phyloP scores from a whole-genome alignment of 1,284 basidiomycete genomes.

The Malassezia brasiliensis region DNA sequence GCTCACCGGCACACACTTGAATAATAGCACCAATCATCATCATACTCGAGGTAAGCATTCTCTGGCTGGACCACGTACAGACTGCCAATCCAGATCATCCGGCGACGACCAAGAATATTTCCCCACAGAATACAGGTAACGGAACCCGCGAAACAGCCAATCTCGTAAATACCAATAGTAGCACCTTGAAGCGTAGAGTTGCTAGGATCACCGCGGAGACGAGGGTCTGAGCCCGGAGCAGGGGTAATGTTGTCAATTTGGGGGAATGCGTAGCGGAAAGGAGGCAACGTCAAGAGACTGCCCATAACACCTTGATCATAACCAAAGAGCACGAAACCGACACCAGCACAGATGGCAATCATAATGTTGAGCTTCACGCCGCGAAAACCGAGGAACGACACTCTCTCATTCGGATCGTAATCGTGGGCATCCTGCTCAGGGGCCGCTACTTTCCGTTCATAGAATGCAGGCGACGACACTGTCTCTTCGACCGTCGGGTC shows the following conservation, averaged over 20 bases:
- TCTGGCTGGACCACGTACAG: background rate
- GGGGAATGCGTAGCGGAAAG: slow-evolving; percentile 33
- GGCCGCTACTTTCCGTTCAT: background rate
- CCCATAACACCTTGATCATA: slow-evolving; percentile 47
- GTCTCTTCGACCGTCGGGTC: background rate
- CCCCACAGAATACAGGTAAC: slow-evolving; percentile 41
- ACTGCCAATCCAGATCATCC: slow-evolving; percentile 41
- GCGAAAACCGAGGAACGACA: slow-evolving; percentile 2
- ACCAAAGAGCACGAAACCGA: slow-evolving; percentile 43
- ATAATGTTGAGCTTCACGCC: slow-evolving; percentile 31
- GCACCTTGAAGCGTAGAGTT: slow-evolving; percentile 32
- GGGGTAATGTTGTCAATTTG: slow-evolving; percentile 22
- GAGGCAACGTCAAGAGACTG: slow-evolving; percentile 35
- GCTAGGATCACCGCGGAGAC: background rate
- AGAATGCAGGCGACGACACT: background rate
- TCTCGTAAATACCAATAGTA: slow-evolving; percentile 42
- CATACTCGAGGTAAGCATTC: background rate
- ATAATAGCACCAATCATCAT: slow-evolving; percentile 1
- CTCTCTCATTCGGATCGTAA: background rate
- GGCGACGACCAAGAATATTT: slow-evolving; percentile 36
- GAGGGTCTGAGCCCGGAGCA: background rate
- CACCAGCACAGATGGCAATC: slow-evolving; percentile 39
- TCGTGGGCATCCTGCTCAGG: background rate
- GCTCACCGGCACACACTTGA: background rate
- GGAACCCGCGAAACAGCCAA: slow-evolving; percentile 39